Percentiles rank a stretch among this genome's conserved stretches.
These are phyloP conservation scores for Cystoisospora suis DNA, from an alignment of 169 alveolate genomes.

Conservation along the genomic window DNA sequence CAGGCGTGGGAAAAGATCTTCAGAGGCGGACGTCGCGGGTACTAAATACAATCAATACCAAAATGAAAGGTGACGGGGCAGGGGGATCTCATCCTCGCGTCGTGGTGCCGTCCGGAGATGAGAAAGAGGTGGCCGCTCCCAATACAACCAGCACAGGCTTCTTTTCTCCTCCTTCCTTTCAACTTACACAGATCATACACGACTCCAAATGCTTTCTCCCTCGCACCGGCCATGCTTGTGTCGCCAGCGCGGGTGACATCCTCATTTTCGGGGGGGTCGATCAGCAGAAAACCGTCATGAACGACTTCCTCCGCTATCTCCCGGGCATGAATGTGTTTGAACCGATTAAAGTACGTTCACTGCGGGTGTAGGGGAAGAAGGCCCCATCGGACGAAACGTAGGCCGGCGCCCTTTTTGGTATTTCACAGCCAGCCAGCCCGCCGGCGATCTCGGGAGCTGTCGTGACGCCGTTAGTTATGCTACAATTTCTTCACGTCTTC, in stretches of 20 bases:
- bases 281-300: constrained; percentile 12
- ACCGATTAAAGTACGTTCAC: constrained; percentile 49
- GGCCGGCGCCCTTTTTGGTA: too few species aligned
- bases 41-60: not conserved
- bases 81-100: not conserved
- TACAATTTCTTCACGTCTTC: too few species aligned
- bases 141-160: constrained; percentile 52
- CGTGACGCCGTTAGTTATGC: too few species aligned
- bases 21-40: not conserved
- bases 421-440: too few species aligned
- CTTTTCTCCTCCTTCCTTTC: constrained; percentile 61
- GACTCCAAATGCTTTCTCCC: constrained; percentile 56
- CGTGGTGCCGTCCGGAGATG: not conserved
- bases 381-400: too few species aligned
- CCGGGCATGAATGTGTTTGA: constrained; percentile 57
- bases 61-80: not conserved
- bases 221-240: constrained; percentile 48
- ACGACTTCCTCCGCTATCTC: constrained; percentile 46
- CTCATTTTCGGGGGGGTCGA: constrained; percentile 55
- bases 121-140: not conserved
- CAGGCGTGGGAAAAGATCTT: not conserved
- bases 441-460: too few species aligned
- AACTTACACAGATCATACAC: constrained; percentile 52
- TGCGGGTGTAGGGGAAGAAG: too few species aligned
- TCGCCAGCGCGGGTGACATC: constrained; percentile 48